Conservation (phyloP, 805 yeast species). For the Wickerhamiella cacticola region DNA sequence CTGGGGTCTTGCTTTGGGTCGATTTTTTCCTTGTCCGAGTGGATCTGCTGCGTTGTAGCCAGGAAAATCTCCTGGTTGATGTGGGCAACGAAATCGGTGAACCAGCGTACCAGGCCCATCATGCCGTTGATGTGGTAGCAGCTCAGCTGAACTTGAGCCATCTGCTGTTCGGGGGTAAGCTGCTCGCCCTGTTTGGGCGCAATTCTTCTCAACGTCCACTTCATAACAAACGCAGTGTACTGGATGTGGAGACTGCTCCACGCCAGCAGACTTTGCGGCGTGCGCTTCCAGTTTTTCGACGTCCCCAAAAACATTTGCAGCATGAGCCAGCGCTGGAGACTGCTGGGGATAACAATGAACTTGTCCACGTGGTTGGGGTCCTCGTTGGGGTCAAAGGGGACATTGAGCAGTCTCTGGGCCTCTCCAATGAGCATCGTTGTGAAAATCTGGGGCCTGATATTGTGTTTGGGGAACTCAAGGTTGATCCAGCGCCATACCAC, state of each 20-base stretch:
- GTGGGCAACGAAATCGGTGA: conserved; percentile 62
- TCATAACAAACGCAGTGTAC: conserved; percentile 56
- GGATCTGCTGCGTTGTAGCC: conserved; percentile 16
- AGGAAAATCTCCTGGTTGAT: conserved; percentile 52
- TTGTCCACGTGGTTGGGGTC: conserved; percentile 57
- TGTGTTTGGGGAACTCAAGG: conserved; percentile 19
- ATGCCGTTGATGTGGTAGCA: conserved; percentile 25
- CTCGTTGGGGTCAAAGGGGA: conserved; percentile 54
- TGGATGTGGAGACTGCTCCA: conserved; percentile 57
- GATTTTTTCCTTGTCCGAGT: not conserved
- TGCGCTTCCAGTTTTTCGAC: conserved; percentile 35
- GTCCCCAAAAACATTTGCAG: conserved; percentile 58
- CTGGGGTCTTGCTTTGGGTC: conserved; percentile 9
- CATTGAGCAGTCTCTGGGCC: conserved; percentile 61
- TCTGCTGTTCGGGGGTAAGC: conserved; percentile 33
- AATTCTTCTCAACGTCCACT: conserved; percentile 40
- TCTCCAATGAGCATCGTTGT: conserved; percentile 44
- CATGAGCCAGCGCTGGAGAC: conserved; percentile 54
- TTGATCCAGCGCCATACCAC: conserved; percentile 41
- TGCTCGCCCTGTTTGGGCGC: conserved; percentile 29
- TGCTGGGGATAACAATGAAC: conserved; percentile 59
- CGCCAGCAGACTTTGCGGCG: conserved; percentile 39
- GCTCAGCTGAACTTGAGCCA: conserved; percentile 24
- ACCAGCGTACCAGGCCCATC: conserved; percentile 79
- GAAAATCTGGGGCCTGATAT: conserved; percentile 26